A percentile compares a stretch with the other conserved stretches of the same genome.
phyloP scores from a whole-genome alignment of 2,329 filamentous ascomycete genomes.

The Penicillium hordei region DNA sequence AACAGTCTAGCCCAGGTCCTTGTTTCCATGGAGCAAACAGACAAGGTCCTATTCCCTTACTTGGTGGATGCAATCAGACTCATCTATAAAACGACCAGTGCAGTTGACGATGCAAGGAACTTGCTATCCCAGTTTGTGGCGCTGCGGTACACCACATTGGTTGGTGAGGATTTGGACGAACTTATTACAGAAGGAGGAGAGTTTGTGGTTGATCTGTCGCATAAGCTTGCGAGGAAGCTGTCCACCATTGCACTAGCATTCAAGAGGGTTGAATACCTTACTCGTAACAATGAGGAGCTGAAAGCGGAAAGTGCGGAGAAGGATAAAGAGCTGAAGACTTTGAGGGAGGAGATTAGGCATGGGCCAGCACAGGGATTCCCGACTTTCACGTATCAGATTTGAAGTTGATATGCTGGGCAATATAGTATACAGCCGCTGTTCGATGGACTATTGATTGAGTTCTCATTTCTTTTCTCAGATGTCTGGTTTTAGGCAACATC shows the following conservation, averaged over 20 bases:
- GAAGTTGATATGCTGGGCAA: not conserved
- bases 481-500: no score
- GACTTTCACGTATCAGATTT: conserved; percentile 1
- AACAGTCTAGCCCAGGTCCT: conserved; percentile 4
- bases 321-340: not conserved
- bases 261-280: not conserved
- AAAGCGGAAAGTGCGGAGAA: not conserved
- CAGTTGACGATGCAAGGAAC: not conserved
- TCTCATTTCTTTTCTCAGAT: not conserved
- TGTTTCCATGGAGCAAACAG: not conserved
- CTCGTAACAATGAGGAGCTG: not conserved
- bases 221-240: conserved; percentile 9
- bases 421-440: not conserved
- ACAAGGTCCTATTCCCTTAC: not conserved
- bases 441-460: not conserved
- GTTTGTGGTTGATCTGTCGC: conserved; percentile 9
- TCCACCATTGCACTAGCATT: not conserved
- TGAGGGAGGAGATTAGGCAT: conserved; percentile 1
- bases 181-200: conserved; percentile 10
- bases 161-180: not conserved
- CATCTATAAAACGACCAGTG: conserved; percentile 1
- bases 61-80: conserved; percentile 8
- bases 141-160: conserved; percentile 2
- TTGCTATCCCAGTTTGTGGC: conserved; percentile 12
- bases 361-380: not conserved